Percentiles rank a stretch among this genome's conserved stretches.
These are phyloP conservation scores for Geranomyces variabilis DNA, from an alignment of 192 early-diverging fungal genomes.

Conservation along the genomic window DNA sequence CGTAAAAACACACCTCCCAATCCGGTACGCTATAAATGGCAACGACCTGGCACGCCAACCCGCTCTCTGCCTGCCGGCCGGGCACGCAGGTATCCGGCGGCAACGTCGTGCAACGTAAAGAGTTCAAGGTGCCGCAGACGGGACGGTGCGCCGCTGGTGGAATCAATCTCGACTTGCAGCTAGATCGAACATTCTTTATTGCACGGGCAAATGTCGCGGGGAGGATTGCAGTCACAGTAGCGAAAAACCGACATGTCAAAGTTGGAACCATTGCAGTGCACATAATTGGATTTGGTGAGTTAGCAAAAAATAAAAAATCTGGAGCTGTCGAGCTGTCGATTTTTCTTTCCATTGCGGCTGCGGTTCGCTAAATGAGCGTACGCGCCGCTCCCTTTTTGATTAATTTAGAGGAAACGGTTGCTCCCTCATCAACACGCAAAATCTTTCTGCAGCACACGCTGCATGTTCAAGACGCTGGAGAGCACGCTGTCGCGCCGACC, in stretches of 20 bases:
- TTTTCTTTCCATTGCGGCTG: no score
- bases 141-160: not conserved
- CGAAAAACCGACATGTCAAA: constrained; percentile 30
- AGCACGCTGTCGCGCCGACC: constrained; percentile 36
- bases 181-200: constrained; percentile 36
- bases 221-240: constrained; percentile 22
- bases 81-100: no score
- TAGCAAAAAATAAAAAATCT: no score
- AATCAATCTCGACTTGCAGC: constrained; percentile 27
- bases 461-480: constrained; percentile 32
- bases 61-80: no score
- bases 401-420: constrained; percentile 12
- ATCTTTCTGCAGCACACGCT: constrained; percentile 39
- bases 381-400: not conserved
- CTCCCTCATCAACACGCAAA: constrained; percentile 4
- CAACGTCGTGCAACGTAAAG: no score
- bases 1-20: no score
- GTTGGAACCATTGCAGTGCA: constrained; percentile 41
- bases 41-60: no score
- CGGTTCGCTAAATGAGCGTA: no score
- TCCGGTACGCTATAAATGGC: no score
- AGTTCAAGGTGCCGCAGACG: not conserved
- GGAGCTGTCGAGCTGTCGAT: no score
- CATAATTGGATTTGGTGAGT: constrained; percentile 33
- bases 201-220: constrained; percentile 36